These are phyloP conservation scores for Miamiensis avidus DNA, from an alignment of 169 alveolate genomes.

Conservation along the genomic window DNA sequence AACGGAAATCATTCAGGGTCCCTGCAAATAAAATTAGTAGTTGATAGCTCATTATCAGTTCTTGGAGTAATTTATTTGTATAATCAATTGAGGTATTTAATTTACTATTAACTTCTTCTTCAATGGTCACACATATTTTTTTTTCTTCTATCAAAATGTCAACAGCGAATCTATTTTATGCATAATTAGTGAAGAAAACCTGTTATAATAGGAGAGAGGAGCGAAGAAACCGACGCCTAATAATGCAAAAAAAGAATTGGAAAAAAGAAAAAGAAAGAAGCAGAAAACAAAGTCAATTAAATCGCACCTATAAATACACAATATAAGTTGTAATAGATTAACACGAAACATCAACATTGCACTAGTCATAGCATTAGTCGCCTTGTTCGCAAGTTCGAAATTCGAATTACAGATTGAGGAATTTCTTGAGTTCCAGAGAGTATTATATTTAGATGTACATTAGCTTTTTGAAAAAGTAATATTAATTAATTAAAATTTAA, in stretches of 20 bases:
- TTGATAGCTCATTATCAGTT: constrained; percentile 27
- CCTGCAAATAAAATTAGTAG: constrained; percentile 38
- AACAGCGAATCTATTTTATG: not conserved
- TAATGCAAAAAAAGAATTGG: not conserved
- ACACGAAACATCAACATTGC: too few relatives aligned
- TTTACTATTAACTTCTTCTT: not conserved
- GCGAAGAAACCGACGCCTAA: not conserved
- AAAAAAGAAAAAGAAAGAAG: not conserved
- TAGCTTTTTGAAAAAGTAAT: constrained; percentile 6
- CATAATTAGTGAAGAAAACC: not conserved
- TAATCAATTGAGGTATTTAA: too few relatives aligned
- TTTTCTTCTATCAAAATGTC: too few relatives aligned
- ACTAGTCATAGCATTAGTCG: too few relatives aligned
- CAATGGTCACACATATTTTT: constrained; percentile 9
- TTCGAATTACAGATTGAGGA: too few relatives aligned
- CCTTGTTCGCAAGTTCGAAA: too few relatives aligned
- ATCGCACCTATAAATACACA: too few relatives aligned
- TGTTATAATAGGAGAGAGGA: not conserved
- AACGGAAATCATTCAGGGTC: constrained; percentile 46
- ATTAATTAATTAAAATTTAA: too few relatives aligned
- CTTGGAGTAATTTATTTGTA: too few relatives aligned
- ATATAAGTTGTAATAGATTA: too few relatives aligned
- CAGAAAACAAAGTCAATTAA: too few relatives aligned
- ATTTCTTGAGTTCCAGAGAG: too few relatives aligned
- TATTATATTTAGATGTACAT: constrained; percentile 18